A percentile compares a stretch with the other conserved stretches of the same genome.
Conservation (phyloP, 768 basidiomycete genomes). For the Boletus subcaerulescens region DNA sequence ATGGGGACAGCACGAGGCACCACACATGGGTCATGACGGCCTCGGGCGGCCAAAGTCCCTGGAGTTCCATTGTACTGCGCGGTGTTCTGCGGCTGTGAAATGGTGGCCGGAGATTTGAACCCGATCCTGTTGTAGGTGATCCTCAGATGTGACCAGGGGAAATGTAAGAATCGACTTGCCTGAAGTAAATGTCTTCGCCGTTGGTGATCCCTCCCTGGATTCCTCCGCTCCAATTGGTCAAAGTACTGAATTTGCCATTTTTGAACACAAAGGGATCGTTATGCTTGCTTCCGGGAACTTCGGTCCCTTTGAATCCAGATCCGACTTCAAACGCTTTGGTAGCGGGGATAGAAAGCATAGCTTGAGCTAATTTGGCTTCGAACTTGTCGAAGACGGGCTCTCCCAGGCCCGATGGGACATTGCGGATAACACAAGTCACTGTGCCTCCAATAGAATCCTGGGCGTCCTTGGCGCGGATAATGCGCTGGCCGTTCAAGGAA, state of each 20-base stretch:
- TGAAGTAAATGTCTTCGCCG: conserved; percentile 96
- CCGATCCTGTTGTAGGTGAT: conserved; percentile 63
- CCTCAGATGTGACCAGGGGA: conserved; percentile 5
- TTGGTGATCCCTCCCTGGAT: conserved; percentile 98
- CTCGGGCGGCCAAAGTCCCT: conserved; percentile 85
- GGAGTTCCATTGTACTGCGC: conserved; percentile 91
- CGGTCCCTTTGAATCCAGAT: conserved; percentile 92
- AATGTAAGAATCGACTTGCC: conserved; percentile 44
- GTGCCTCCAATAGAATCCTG: conserved; percentile 98
- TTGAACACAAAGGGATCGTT: conserved; percentile 82
- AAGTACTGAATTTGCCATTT: conserved; percentile 76
- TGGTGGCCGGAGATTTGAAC: conserved; percentile 99
- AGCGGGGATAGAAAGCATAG: conserved; percentile 98
- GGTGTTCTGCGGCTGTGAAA: conserved; percentile 86
- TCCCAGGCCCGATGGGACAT: conserved; percentile 86
- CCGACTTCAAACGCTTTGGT: conserved; percentile 99
- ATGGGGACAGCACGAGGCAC: conserved; percentile 97
- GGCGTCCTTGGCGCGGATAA: conserved; percentile 87
- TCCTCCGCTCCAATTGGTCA: conserved; percentile 95
- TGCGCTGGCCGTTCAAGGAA: conserved; percentile 55
- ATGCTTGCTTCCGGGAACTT: conserved; percentile 89
- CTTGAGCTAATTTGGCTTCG: conserved; percentile 92
- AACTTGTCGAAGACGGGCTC: conserved; percentile 99
- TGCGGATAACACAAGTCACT: conserved; percentile 92
- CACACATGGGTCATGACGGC: conserved; percentile 96